Percentiles rank a stretch among this genome's conserved stretches.
Evolutionary conservation across 2,329 filamentous ascomycete species (phyloP).

Genomic region (Colletotrichum aenigma): DNA sequence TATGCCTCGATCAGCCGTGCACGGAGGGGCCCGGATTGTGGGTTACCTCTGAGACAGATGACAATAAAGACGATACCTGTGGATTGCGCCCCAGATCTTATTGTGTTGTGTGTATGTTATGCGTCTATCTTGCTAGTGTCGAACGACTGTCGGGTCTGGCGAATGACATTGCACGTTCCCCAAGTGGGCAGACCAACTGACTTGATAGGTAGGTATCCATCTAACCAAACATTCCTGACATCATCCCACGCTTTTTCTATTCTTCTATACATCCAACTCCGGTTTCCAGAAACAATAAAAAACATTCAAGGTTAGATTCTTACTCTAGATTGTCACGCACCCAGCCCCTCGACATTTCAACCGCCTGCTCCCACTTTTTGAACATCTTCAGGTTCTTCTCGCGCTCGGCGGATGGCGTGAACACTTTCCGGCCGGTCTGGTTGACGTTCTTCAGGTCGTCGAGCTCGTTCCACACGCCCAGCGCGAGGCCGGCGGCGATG

Average conservation of each 20-base stretch:
- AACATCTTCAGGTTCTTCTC: slow-evolving; percentile 46
- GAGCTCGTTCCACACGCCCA: slow-evolving; percentile 75
- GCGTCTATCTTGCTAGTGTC: neutral
- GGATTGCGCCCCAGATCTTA: neutral
- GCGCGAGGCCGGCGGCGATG: slow-evolving; percentile 86
- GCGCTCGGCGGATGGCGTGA: slow-evolving; percentile 66
- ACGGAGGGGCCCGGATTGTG: neutral
- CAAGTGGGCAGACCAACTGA: neutral
- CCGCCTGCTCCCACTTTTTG: slow-evolving; percentile 59
- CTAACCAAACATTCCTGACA: neutral
- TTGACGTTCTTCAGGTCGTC: slow-evolving; percentile 77
- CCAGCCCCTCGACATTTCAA: slow-evolving; percentile 64
- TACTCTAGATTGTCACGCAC: slow-evolving; percentile 27
- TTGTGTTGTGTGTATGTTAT: neutral
- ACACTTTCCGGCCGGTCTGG: slow-evolving; percentile 70
- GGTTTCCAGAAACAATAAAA: neutral
- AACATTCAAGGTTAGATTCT: neutral
- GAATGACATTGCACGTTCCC: neutral
- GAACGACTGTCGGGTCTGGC: neutral
- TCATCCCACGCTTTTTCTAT: neutral
- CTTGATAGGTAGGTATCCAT: slow-evolving; percentile 8
- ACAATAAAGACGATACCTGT: slow-evolving; percentile 20
- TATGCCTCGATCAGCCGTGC: neutral
- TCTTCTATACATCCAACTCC: neutral
- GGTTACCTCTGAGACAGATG: slow-evolving; percentile 2